These are phyloP conservation scores for Aspergillus panamensis DNA, from an alignment of 495 filamentous ascomycete species.

Conservation along the genomic window DNA sequence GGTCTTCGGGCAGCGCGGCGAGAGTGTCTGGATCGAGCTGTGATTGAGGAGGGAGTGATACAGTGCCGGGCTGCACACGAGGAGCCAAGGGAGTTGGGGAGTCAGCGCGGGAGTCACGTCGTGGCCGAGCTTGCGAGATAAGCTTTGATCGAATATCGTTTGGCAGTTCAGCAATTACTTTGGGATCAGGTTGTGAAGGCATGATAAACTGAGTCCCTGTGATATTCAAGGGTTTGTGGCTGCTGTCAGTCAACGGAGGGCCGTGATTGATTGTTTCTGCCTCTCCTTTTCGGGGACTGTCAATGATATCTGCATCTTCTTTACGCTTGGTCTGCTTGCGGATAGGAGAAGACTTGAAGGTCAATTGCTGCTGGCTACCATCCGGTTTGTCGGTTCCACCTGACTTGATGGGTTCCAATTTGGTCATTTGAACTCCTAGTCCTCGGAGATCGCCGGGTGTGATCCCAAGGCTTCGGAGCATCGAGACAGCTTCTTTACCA, in stretches of 20 bases:
- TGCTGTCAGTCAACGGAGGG: slow-evolving; percentile 49
- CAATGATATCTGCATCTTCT: slow-evolving; percentile 53
- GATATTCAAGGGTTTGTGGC: slow-evolving; percentile 68
- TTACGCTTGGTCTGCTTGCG: slow-evolving; percentile 26
- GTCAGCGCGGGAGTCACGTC: slow-evolving; percentile 23
- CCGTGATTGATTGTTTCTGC: slow-evolving; percentile 43
- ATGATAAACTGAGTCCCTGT: slow-evolving; percentile 84
- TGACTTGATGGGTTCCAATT: slow-evolving; percentile 73
- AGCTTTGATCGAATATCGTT: slow-evolving; percentile 74
- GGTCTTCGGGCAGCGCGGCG: slow-evolving; percentile 73
- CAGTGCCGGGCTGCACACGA: slow-evolving; percentile 9
- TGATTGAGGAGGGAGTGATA: slow-evolving; percentile 46
- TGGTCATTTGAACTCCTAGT: slow-evolving; percentile 87
- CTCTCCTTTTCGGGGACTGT: slow-evolving; percentile 65
- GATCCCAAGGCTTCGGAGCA: slow-evolving; percentile 77
- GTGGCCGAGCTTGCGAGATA: slow-evolving; percentile 46
- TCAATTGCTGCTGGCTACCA: slow-evolving; percentile 62
- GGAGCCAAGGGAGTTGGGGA: slow-evolving; percentile 34
- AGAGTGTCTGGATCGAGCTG: slow-evolving; percentile 73
- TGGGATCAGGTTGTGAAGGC: slow-evolving; percentile 72
- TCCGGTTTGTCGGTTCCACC: slow-evolving; percentile 36
- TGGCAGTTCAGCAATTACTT: slow-evolving; percentile 72
- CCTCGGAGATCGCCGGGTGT: slow-evolving; percentile 88
- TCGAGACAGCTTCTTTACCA: slow-evolving; percentile 74
- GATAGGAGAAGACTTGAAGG: slow-evolving; percentile 49